Evolutionary conservation across 805 yeast genomes (phyloP).

Genomic region (Candida parachauliodes): DNA sequence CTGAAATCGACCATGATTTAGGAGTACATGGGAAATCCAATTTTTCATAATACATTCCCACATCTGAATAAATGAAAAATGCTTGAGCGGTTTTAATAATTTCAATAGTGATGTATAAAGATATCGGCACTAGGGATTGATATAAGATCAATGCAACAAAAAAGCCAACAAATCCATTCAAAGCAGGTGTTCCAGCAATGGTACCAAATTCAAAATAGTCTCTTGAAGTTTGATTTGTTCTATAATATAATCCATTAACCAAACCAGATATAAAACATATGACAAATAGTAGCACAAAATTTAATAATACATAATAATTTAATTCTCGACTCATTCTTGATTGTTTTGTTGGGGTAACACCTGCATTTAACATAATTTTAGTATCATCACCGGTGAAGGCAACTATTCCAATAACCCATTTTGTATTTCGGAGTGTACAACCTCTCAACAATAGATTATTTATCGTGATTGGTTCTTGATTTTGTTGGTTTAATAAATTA

Average conservation of each 20-base stretch:
- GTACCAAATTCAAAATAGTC: constrained; percentile 68
- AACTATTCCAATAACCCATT: constrained; percentile 79
- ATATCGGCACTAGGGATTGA: constrained; percentile 79
- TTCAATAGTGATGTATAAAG: constrained; percentile 77
- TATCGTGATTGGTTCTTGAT: constrained; percentile 63
- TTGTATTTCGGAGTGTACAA: constrained; percentile 73
- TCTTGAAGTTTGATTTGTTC: constrained; percentile 46
- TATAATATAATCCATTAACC: constrained; percentile 66
- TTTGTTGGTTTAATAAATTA: constrained; percentile 34
- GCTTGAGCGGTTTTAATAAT: constrained; percentile 82
- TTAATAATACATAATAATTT: constrained; percentile 64
- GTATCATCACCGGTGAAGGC: constrained; percentile 76
- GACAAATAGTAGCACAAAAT: constrained; percentile 60
- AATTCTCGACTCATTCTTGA: constrained; percentile 72
- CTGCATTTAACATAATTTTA: constrained; percentile 78
- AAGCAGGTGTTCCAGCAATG: constrained; percentile 59
- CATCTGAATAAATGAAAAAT: constrained; percentile 73
- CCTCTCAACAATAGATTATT: constrained; percentile 73
- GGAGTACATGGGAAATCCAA: constrained; percentile 82
- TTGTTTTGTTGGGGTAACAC: constrained; percentile 72
- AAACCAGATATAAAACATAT: constrained; percentile 69
- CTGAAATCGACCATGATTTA: constrained; percentile 80
- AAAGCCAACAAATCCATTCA: constrained; percentile 67
- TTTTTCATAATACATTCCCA: constrained; percentile 61
- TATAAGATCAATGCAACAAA: constrained; percentile 74